phyloP scores from a whole-genome alignment of 106 monocot species.

The Triglochin maritima region DNA sequence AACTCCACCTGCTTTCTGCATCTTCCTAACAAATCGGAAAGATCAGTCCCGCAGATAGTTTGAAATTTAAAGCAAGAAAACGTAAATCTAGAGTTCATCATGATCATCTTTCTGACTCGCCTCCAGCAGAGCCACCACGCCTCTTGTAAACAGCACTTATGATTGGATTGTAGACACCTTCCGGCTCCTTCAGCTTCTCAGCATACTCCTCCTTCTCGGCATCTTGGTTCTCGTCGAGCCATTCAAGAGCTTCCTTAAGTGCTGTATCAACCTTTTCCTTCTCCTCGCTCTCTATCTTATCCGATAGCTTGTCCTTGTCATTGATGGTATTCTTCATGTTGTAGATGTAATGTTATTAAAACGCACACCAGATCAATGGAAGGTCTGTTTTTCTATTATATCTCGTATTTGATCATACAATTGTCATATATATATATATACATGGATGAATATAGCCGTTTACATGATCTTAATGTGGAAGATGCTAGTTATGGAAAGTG shows the following conservation, averaged over 20 bases:
- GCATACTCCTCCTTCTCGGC: conserved; percentile 48
- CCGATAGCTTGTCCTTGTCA: conserved; percentile 30
- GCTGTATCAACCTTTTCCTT: conserved; percentile 34
- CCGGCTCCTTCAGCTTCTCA: conserved; percentile 41
- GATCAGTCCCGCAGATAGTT: no score
- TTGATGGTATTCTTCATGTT: conserved; percentile 36
- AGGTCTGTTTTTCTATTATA: no score
- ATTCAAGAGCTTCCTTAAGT: conserved; percentile 29
- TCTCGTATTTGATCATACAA: no score
- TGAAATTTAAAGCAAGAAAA: no score
- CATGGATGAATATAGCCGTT: no score
- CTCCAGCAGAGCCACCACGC: conserved; percentile 8
- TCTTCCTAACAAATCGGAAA: no score
- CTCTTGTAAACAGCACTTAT: conserved; percentile 26
- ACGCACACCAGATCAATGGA: no score
- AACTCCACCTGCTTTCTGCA: no score
- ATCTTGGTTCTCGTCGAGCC: conserved; percentile 36
- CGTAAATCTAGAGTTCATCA: conserved; percentile 9
- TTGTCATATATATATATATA: no score
- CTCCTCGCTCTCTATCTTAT: conserved; percentile 28
- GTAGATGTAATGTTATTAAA: conserved; percentile 40
- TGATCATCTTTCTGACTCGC: conserved; percentile 6
- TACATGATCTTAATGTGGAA: no score
- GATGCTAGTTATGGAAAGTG: no score
- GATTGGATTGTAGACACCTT: conserved; percentile 31